Base-by-base conservation (phyloP, 805 yeast genomes). In the Hanseniaspora taiwanica region DNA sequence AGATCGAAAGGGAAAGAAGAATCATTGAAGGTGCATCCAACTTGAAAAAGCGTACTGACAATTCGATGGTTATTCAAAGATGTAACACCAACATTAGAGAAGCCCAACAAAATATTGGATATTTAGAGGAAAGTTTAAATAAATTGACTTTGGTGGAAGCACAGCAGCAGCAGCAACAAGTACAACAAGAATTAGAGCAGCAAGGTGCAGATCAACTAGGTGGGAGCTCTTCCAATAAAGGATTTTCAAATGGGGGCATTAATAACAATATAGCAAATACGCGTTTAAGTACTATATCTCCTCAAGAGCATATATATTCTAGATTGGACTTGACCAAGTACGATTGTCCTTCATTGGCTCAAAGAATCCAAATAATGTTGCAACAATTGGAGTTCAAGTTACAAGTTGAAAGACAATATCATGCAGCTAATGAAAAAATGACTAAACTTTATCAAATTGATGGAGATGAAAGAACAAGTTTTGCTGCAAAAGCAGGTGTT, bases 311-410 rank as follows among this genome's bases (percentile, higher is more conserved):
- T 19, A 52, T 50, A 4, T 81, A 71, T 53, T 73, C 89, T 0
- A 69, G 82, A 17, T 64, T 82, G 48, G 98, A 91, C 57, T 67
- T 91, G 42, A 71, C 85, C 55, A 86, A 86, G 51, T 86, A 85
- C 54, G 96, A 91, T 52, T 83, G 95, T 50, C 96, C 96, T 1
- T 83, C 94, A 0, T 65, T 91, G 49, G 96, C 96, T 9, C 96
- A 91, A 52, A 74, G 91, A 46, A 91, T 91, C 53, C 96, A 85
- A 60, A 78, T 83, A 51, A 87, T 91, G 97, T 71, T 89, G 41
- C 96, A 87, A 62, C 94, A 86, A 59, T 68, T 91, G 44, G 95
- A 87, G 56, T 86, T 89, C 59, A 91, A 91, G 60, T 69, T 89
- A 36, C 91, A 89, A 54, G 94, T 89, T 29, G 99, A 91, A 58